Percentiles rank a stretch among this genome's conserved stretches.
These are phyloP conservation scores for Zanthoxylum bungeanum DNA, from an alignment of 345 rosid genomes.

Conservation along the genomic window DNA sequence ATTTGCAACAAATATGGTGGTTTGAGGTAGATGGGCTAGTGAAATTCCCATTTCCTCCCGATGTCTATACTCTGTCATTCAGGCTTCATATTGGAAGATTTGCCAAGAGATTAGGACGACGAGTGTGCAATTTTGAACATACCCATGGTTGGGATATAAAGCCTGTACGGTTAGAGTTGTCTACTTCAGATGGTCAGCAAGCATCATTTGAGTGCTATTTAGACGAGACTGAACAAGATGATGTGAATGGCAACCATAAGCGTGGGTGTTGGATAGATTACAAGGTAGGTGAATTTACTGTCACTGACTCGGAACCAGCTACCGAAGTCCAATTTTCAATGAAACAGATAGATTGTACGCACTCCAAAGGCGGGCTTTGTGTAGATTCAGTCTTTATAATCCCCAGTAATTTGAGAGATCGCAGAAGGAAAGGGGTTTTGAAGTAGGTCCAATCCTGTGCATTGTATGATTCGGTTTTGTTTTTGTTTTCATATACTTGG, in stretches of 20 bases:
- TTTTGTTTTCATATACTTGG: conserved; percentile 22
- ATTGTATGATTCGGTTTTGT: conserved; percentile 39
- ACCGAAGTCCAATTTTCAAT: conserved; percentile 77
- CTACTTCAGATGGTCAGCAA: conserved; percentile 69
- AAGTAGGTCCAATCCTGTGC: conserved; percentile 36
- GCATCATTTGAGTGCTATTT: conserved; percentile 57
- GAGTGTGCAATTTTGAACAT: conserved; percentile 61
- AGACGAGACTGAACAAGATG: conserved; percentile 52
- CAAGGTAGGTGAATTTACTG: conserved; percentile 75
- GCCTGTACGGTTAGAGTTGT: conserved; percentile 62
- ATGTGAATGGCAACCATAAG: conserved; percentile 54
- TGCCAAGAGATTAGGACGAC: conserved; percentile 67
- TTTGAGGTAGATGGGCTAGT: conserved; percentile 86
- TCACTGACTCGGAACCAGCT: conserved; percentile 50
- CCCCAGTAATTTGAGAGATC: conserved; percentile 63
- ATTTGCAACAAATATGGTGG: conserved; percentile 96
- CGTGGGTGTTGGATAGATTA: conserved; percentile 91
- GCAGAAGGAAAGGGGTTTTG: conserved; percentile 39
- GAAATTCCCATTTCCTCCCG: conserved; percentile 82
- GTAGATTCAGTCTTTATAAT: conserved; percentile 85
- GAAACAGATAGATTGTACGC: conserved; percentile 97
- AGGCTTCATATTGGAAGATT: conserved; percentile 87
- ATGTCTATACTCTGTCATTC: conserved; percentile 66
- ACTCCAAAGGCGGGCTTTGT: conserved; percentile 90
- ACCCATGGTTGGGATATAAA: conserved; percentile 89